These are phyloP conservation scores for Pleurotus sapidus DNA, from an alignment of 768 basidiomycete genomes.

Conservation along the genomic window DNA sequence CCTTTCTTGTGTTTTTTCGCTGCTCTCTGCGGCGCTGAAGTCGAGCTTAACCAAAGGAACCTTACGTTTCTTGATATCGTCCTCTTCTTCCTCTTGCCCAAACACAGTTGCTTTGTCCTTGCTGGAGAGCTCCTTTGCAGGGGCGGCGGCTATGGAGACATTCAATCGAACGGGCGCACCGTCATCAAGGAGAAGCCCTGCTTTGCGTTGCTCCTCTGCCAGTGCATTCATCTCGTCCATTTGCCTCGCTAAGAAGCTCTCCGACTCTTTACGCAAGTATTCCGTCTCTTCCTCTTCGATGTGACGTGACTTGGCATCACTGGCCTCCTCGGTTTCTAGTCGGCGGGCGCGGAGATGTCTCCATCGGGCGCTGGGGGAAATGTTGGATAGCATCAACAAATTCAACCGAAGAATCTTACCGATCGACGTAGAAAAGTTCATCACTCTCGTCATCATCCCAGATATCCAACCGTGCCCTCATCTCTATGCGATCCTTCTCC, in stretches of 20 bases:
- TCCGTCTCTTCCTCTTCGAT: constrained; percentile 87
- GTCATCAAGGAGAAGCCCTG: constrained; percentile 87
- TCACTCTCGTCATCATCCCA: constrained; percentile 95
- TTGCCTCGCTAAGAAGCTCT: constrained; percentile 89
- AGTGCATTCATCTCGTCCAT: constrained; percentile 96
- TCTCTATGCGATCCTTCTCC: constrained; percentile 76
- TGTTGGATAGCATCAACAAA: constrained; percentile 3
- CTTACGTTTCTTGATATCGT: constrained; percentile 78
- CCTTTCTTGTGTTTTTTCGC: constrained; percentile 75
- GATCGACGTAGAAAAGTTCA: constrained; percentile 89
- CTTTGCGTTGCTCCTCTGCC: constrained; percentile 87
- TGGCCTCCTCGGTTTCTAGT: constrained; percentile 74
- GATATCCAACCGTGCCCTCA: constrained; percentile 77
- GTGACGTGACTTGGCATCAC: constrained; percentile 78
- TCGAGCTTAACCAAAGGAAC: constrained; percentile 88
- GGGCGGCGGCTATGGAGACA: constrained; percentile 60
- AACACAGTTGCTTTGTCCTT: constrained; percentile 66
- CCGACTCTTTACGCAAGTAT: constrained; percentile 85
- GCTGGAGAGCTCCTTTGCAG: constrained; percentile 35
- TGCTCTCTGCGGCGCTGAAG: constrained; percentile 77
- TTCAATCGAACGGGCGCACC: constrained; percentile 87
- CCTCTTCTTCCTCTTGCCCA: constrained; percentile 82
- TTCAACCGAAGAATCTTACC: constrained; percentile 44
- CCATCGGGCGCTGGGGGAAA: constrained; percentile 70
- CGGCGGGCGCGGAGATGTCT: constrained; percentile 69